A percentile compares a stretch with the other conserved stretches of the same genome.
These are phyloP conservation scores for Yarrowia yakushimensis DNA, from an alignment of 805 yeast genomes.

Conservation along the genomic window DNA sequence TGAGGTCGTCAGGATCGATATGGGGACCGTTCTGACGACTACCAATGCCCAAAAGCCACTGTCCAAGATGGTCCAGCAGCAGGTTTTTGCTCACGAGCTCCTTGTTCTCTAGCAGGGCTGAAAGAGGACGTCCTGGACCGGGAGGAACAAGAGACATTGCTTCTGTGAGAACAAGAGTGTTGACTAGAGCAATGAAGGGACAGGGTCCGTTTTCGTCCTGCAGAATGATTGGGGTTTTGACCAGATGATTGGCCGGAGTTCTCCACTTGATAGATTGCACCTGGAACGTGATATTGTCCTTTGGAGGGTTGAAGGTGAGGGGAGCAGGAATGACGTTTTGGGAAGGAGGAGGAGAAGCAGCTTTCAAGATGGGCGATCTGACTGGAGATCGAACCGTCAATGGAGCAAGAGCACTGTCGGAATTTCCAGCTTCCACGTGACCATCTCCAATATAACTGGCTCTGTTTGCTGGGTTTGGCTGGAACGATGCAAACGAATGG, in stretches of 20 bases:
- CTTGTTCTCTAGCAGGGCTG: neutral
- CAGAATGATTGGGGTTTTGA: slow-evolving; percentile 46
- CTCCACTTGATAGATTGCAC: slow-evolving; percentile 13
- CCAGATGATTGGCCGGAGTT: neutral
- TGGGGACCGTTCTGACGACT: neutral
- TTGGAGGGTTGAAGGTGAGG: slow-evolving; percentile 13
- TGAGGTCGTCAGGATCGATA: slow-evolving; percentile 37
- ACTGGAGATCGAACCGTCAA: slow-evolving; percentile 3
- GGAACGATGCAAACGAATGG: neutral
- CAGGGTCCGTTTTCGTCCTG: slow-evolving; percentile 89
- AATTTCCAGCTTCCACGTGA: neutral
- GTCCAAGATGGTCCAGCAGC: slow-evolving; percentile 1
- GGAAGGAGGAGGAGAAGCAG: neutral
- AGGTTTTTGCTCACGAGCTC: slow-evolving; percentile 19
- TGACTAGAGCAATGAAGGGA: slow-evolving; percentile 73
- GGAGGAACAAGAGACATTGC: slow-evolving; percentile 26
- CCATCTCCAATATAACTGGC: slow-evolving; percentile 6
- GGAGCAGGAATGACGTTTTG: neutral
- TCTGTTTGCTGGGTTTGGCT: slow-evolving; percentile 2
- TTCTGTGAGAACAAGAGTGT: slow-evolving; percentile 55
- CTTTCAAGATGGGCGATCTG: neutral
- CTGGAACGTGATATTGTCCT: slow-evolving; percentile 13
- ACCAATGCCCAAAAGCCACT: slow-evolving; percentile 1
- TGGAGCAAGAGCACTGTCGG: slow-evolving; percentile 7
- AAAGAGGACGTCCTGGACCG: neutral